Evolutionary conservation across 495 filamentous ascomycete species (phyloP), one percentile per base, ranked within the genome.

Genomic region (Xylaria scruposa): DNA sequence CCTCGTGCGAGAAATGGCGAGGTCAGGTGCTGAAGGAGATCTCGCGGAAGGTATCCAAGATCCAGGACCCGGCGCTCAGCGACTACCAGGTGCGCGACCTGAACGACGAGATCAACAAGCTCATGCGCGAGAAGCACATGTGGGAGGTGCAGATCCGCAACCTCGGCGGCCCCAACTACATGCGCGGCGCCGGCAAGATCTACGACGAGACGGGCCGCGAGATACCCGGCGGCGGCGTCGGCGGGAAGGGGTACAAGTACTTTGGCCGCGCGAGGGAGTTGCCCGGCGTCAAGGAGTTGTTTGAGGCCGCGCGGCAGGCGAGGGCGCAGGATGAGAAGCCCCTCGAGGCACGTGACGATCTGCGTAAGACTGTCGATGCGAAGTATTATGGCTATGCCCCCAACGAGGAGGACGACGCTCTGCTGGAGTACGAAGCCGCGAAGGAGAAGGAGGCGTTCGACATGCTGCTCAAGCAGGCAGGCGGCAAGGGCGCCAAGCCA

Each of bases 71-170:
- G 8, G 91, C 91, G 38, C 87, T 98, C 17, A 93, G 90, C 82
- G 96, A 99, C 85, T 98, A 91, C 85, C 96, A 98, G 85, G 95
- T 99, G 82, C 91, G 96, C 70, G 96, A 99, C 81, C 86, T 99
- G 74, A 99, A 99, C 82, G 96, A 99, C 82, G 97, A 99, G 83
- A 97, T 99, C 86, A 99, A 99, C 84, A 97, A 97, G 83, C 88
- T 97, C 62, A 97, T 99, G 93, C 91, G 94, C 65, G 96, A 99
- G 87, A 99, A 99, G 82, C 92, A 94, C 85, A 93, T 96, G 87
- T 99, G 96, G 96, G 96, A 99, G 83, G 89, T 94, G 79, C 96
- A 97, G 81, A 97, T 99, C 68, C 88, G 94, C 54, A 94, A 95
- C 74, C 81, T 98, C 42, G 97, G 97, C 58, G 96, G 96, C 17